Conservation (phyloP, 1,284 basidiomycete genomes). For the Pseudozyma pruni region DNA sequence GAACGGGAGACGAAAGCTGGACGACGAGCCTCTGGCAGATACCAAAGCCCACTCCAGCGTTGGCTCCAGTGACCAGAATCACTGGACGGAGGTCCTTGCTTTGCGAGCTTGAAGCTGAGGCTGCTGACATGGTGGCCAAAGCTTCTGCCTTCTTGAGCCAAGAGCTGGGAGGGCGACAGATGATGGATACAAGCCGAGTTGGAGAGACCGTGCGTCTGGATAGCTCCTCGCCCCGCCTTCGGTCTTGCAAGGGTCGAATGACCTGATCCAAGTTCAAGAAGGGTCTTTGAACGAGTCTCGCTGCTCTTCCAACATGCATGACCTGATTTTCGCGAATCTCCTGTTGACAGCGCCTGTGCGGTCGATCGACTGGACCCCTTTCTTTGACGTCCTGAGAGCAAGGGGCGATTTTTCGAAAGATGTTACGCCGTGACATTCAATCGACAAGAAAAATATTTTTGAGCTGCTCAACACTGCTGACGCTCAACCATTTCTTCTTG, state of each 20-base stretch:
- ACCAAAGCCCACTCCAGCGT: constrained; percentile 65
- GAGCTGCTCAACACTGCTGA: no score
- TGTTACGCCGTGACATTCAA: not conserved
- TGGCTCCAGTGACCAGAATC: constrained; percentile 65
- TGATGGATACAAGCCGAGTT: no score
- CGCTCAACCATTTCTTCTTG: constrained; percentile 1
- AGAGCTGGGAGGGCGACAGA: not conserved
- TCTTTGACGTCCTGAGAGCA: not conserved
- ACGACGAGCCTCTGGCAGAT: constrained; percentile 65
- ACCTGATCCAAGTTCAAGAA: constrained; percentile 1
- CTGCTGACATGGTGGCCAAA: constrained; percentile 19
- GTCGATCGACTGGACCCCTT: constrained; percentile 14
- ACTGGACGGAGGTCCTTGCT: constrained; percentile 52
- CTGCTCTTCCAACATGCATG: constrained; percentile 6
- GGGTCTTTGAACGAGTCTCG: no score
- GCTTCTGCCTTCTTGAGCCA: not conserved
- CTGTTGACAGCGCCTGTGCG: no score
- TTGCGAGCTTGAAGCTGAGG: constrained; percentile 16
- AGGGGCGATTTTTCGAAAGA: not conserved
- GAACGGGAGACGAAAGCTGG: constrained; percentile 64
- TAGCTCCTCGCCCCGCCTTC: no score
- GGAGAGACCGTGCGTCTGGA: no score
- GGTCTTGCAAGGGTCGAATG: not conserved
- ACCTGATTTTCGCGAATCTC: constrained; percentile 16
- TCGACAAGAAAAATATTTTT: no score